phyloP scores from a whole-genome alignment of 331 rosid genomes.

The Pyrus hybrid region DNA sequence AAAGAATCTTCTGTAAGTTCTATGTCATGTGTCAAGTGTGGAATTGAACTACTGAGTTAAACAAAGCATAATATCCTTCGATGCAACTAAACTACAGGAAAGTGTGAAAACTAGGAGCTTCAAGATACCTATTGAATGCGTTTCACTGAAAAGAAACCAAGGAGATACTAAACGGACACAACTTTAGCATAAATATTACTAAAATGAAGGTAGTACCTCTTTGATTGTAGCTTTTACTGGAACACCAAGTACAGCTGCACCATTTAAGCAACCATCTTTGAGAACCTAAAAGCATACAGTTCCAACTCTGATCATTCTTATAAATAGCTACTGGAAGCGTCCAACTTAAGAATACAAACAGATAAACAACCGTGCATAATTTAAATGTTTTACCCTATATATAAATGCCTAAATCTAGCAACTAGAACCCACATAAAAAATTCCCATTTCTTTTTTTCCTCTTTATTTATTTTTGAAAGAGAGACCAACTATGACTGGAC shows the following conservation, averaged over 20 bases:
- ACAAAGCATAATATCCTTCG: not conserved
- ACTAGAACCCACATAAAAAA: not conserved
- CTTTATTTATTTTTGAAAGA: no score
- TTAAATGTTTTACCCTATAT: not conserved
- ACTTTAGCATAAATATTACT: not conserved
- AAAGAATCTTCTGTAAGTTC: not conserved
- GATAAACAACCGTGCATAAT: not conserved
- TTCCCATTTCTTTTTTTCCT: not conserved
- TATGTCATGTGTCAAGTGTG: not conserved
- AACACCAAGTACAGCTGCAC: conserved; percentile 95
- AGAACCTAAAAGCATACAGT: conserved; percentile 56
- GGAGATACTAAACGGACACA: not conserved
- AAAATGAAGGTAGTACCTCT: conserved; percentile 41
- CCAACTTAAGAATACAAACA: not conserved
- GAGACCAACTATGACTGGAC: not conserved
- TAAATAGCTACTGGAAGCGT: not conserved
- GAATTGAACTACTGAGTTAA: not conserved
- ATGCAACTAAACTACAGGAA: not conserved
- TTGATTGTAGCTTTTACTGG: conserved; percentile 94
- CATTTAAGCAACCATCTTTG: conserved; percentile 67
- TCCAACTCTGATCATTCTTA: conserved; percentile 12
- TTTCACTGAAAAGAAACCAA: not conserved
- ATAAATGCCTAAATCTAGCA: not conserved
- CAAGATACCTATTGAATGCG: not conserved
- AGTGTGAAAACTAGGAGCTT: not conserved